These are phyloP conservation scores for Ramularia collo-cygni DNA, from an alignment of 2,329 filamentous ascomycete genomes.

Conservation along the genomic window DNA sequence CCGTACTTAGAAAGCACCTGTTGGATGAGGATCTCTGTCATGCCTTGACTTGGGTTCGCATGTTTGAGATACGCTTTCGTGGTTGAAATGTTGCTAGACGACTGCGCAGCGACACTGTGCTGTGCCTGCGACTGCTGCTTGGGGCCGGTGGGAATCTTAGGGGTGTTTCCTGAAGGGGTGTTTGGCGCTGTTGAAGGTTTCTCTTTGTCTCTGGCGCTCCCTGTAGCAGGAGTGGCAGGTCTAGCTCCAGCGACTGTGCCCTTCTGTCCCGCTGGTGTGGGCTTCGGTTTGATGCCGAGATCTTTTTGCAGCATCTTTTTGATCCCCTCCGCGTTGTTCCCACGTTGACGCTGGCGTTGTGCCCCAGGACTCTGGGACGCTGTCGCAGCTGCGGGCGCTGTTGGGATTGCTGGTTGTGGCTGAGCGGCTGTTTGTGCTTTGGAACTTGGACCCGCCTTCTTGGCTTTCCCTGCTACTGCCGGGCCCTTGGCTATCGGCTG, in stretches of 20 bases:
- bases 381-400: slow-evolving; percentile 34
- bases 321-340: slow-evolving; percentile 28
- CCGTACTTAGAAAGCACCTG: slow-evolving; percentile 70
- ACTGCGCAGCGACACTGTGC: slow-evolving; percentile 27
- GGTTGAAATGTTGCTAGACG: slow-evolving; percentile 28
- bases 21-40: slow-evolving; percentile 74
- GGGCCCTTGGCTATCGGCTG: slow-evolving; percentile 29
- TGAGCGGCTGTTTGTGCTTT: slow-evolving; percentile 17
- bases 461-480: slow-evolving; percentile 24
- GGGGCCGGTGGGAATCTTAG: slow-evolving; percentile 26
- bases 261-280: slow-evolving; percentile 15
- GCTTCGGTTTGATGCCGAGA: slow-evolving; percentile 47
- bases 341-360: slow-evolving; percentile 21
- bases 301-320: slow-evolving; percentile 56
- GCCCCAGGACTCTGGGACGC: slow-evolving; percentile 16
- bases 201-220: too few relatives aligned
- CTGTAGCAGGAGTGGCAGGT: slow-evolving; percentile 9
- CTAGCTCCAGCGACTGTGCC: slow-evolving; percentile 8
- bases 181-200: slow-evolving; percentile 14
- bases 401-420: slow-evolving; percentile 32
- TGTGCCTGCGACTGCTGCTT: slow-evolving; percentile 24
- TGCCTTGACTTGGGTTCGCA: slow-evolving; percentile 77
- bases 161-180: slow-evolving; percentile 13
- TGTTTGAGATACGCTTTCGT: slow-evolving; percentile 50
- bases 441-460: slow-evolving; percentile 14